phyloP scores from a whole-genome alignment of 768 basidiomycete species.

The Floccularia luteovirens region DNA sequence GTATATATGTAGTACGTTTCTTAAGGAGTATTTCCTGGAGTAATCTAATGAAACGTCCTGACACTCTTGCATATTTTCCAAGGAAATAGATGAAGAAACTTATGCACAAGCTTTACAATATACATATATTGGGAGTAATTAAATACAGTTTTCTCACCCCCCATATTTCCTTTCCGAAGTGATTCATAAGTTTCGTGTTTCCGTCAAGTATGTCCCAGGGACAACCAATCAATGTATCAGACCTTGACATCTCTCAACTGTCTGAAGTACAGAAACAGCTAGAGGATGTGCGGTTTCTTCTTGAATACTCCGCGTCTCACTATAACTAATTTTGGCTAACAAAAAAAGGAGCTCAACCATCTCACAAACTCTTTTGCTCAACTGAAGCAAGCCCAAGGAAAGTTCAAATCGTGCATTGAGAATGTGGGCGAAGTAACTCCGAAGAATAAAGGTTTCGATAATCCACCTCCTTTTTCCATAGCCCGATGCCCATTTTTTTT shows the following conservation, averaged over 20 bases:
- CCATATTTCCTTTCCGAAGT: neutral
- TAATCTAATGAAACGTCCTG: too few species aligned
- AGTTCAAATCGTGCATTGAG: slow-evolving; percentile 83
- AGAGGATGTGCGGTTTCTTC: slow-evolving; percentile 77
- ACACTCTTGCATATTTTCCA: too few species aligned
- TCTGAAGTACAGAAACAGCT: slow-evolving; percentile 86
- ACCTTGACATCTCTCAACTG: slow-evolving; percentile 82
- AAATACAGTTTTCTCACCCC: neutral
- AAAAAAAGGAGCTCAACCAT: slow-evolving; percentile 78
- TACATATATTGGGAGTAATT: too few species aligned
- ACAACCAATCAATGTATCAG: slow-evolving; percentile 72
- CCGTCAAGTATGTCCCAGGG: slow-evolving; percentile 6
- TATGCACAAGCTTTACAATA: too few species aligned
- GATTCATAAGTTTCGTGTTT: neutral
- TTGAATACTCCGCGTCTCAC: neutral
- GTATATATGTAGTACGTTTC: too few species aligned
- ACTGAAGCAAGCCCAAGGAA: slow-evolving; percentile 87
- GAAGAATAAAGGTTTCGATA: slow-evolving; percentile 57
- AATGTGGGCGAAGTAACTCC: slow-evolving; percentile 71
- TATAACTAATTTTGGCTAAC: neutral
- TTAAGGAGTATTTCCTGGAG: too few species aligned
- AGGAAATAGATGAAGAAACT: too few species aligned
- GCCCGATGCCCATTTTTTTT: neutral
- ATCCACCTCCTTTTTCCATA: too few species aligned
- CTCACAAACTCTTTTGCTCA: slow-evolving; percentile 89